Conservation (phyloP, 73 alveolate species). For the Paramecium bursaria region DNA sequence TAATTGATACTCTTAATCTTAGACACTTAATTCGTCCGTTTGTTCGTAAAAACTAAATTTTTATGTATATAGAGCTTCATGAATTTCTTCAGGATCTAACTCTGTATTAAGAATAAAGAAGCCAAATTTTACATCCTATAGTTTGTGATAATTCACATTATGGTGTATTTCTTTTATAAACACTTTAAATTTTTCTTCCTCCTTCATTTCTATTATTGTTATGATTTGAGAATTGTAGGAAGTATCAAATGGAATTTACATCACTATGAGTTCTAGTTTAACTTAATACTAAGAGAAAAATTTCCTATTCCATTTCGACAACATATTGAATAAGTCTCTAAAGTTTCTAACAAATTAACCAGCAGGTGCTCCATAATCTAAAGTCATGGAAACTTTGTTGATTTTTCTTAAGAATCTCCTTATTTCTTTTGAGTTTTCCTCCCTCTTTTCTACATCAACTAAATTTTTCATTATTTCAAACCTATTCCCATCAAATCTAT, state of each 20-base stretch:
- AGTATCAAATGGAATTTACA: conserved; percentile 48
- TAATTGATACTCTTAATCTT: background rate
- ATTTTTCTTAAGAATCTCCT: conserved; percentile 48
- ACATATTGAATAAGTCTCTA: conserved; percentile 1
- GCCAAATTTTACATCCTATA: conserved; percentile 56
- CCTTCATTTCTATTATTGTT: conserved; percentile 18
- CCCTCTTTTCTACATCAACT: conserved; percentile 18
- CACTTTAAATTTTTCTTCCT: background rate
- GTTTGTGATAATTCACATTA: background rate
- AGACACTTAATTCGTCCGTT: background rate
- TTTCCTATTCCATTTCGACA: conserved; percentile 24
- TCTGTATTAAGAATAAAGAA: conserved; percentile 38
- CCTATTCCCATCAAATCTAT: conserved; percentile 37
- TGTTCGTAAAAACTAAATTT: conserved; percentile 39
- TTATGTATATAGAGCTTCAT: background rate
- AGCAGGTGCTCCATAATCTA: conserved; percentile 45
- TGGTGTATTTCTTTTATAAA: conserved; percentile 25
- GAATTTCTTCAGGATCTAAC: conserved; percentile 24
- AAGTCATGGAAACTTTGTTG: conserved; percentile 53
- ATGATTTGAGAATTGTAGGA: conserved; percentile 12
- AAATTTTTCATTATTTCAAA: conserved; percentile 1
- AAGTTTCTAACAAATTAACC: conserved; percentile 6
- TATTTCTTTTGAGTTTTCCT: conserved; percentile 49
- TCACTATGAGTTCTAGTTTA: conserved; percentile 25
- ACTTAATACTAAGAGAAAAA: conserved; percentile 22